Evolutionary conservation across 371 early-diverging fungal species (phyloP), one percentile per base, ranked within the genome.

Genomic region (Mucor velutinosus): DNA sequence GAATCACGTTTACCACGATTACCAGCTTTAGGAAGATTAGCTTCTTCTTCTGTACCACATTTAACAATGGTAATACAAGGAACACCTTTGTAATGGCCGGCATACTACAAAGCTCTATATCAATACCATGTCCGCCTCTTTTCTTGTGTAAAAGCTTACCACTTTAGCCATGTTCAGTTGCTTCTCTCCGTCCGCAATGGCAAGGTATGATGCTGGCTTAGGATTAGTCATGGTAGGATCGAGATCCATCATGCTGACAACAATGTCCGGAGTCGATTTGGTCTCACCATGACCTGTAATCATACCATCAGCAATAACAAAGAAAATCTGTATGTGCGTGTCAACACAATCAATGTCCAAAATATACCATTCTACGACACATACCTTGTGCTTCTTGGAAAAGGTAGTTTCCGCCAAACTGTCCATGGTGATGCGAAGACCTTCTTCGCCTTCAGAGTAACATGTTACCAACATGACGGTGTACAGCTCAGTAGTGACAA

Each of bases 1-100:
- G 96, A 95, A 82, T 99, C 99, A 67, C 99, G 90, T 80, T 99
- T 99, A 66, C 99, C 99, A 66, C 99, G 88, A 75, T 99, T 98
- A 15, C 97, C 96, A 6, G 95, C 91, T 68, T 94, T 93, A n/a
- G 89, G 73, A n/a, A 67, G 76, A 19, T 72, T 71, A 11, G 73
- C 79, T 69, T 97, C 96, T 30, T 86, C 86, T 7, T 88, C 88
- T 0, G 93, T 89, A 37, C 99, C 99, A 67, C 94, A 95, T 81
- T 99, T 98, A 62, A 90, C 92, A 58, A 99, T 90, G 6, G 94
- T 88, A 62, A 98, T 83, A 73, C 92, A 92, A 5, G 98, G 95
- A n/a, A 94, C 92, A 27, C 77, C 77, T 43, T 86, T 89, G 84
- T 97, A 99, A 60, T 92, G 88, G 4, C 99, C 99, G 29, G 95